These are phyloP conservation scores for Penstemon barbatus DNA, from an alignment of 257 asterid species.

Conservation along the genomic window DNA sequence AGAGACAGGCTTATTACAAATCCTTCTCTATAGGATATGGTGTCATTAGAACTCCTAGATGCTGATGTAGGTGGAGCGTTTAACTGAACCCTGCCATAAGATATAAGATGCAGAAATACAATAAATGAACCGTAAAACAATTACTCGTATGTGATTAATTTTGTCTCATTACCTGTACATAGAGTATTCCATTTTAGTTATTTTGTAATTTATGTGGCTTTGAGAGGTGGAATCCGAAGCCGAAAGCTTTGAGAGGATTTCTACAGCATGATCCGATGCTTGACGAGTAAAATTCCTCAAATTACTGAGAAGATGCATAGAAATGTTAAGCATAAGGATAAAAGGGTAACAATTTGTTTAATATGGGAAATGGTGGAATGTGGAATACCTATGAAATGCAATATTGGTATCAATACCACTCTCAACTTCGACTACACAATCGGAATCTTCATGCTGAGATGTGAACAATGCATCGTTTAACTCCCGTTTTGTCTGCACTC, in stretches of 20 bases:
- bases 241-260: conserved; percentile 54
- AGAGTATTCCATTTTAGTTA: conserved; percentile 71
- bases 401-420: conserved; percentile 81
- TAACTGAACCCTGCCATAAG: conserved; percentile 67
- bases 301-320: conserved; percentile 44
- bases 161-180: conserved; percentile 54
- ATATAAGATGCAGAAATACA: conserved; percentile 12
- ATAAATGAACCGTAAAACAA: not conserved
- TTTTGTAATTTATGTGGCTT: conserved; percentile 40
- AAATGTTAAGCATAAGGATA: conserved; percentile 30
- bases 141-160: conserved; percentile 12
- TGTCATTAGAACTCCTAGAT: conserved; percentile 38
- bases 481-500: conserved; percentile 62
- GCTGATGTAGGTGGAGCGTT: conserved; percentile 91
- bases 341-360: conserved; percentile 18
- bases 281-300: conserved; percentile 63
- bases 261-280: conserved; percentile 66
- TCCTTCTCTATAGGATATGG: conserved; percentile 74
- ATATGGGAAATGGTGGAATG: conserved; percentile 12
- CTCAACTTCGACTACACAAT: conserved; percentile 85
- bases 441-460: conserved; percentile 65
- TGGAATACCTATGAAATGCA: conserved; percentile 65
- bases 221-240: conserved; percentile 35
- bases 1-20: conserved; percentile 65
- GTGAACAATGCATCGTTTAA: conserved; percentile 64